phyloP scores from a whole-genome alignment of 179 eudicot species.

The Beta corolliflora region DNA sequence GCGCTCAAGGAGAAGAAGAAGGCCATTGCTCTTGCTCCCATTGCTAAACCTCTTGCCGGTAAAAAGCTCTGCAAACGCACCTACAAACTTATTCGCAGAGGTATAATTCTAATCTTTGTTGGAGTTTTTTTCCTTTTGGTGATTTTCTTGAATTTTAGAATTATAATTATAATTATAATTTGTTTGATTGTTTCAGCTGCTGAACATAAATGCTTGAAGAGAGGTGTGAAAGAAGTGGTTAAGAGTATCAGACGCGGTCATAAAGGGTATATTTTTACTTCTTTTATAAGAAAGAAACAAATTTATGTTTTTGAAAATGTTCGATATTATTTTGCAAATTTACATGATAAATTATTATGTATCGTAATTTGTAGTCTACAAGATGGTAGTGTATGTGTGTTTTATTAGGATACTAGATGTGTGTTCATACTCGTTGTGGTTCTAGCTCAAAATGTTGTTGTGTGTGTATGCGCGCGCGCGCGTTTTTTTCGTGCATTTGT shows the following conservation, averaged over 20 bases:
- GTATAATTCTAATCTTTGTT: too few relatives aligned
- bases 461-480: neutral
- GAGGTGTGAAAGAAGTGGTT: conserved; percentile 97
- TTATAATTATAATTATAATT: neutral
- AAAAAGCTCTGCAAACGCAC: conserved; percentile 87
- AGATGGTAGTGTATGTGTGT: too few relatives aligned
- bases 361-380: neutral
- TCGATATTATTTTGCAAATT: too few relatives aligned
- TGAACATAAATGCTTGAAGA: conserved; percentile 89
- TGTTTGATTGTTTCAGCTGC: conserved; percentile 52
- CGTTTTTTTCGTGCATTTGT: neutral
- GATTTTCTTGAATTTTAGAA: neutral
- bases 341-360: neutral
- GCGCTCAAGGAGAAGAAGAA: conserved; percentile 75
- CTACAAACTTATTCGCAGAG: conserved; percentile 84
- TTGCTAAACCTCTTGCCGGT: conserved; percentile 97
- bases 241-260: conserved; percentile 89
- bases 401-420: too few relatives aligned
- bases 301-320: too few relatives aligned
- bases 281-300: too few relatives aligned
- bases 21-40: conserved; percentile 68
- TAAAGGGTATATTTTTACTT: conserved; percentile 59
- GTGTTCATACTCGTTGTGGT: neutral
- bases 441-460: neutral
- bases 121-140: too few relatives aligned